Percentiles rank a stretch among this genome's conserved stretches.
Evolutionary conservation across 257 asterid species (phyloP).

Genomic region (Solanum habrochaites): DNA sequence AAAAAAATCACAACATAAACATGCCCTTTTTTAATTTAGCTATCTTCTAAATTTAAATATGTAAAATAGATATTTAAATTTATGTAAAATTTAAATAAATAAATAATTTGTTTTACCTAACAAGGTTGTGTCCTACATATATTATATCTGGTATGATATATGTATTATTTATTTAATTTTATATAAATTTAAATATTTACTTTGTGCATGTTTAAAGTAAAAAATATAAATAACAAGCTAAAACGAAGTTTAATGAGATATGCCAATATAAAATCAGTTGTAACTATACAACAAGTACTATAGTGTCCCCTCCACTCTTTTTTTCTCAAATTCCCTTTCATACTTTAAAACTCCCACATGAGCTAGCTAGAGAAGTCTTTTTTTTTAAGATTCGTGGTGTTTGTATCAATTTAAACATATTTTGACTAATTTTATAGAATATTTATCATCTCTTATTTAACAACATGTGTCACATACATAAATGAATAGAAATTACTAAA

Average conservation of each 20-base stretch:
- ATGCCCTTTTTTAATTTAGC: too few species aligned
- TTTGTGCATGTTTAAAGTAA: too few species aligned
- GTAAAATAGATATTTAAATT: too few species aligned
- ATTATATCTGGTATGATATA: too few species aligned
- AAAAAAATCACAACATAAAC: neutral
- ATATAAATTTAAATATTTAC: too few species aligned
- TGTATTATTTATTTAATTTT: too few species aligned
- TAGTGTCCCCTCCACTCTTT: neutral
- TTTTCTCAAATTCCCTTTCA: neutral
- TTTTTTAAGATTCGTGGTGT: neutral
- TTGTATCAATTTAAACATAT: neutral
- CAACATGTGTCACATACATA: neutral
- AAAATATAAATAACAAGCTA: too few species aligned
- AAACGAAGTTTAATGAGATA: too few species aligned
- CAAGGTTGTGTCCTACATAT: neutral
- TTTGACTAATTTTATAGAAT: neutral
- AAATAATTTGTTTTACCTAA: too few species aligned
- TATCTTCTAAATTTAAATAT: too few species aligned
- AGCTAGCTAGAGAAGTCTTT: neutral
- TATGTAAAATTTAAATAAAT: too few species aligned
- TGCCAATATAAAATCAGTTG: neutral
- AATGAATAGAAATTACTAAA: neutral
- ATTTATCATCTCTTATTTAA: neutral
- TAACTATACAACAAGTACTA: neutral
- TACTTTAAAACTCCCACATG: neutral